phyloP scores from a whole-genome alignment of 1,284 basidiomycete species.

The Puccinia polysora region DNA sequence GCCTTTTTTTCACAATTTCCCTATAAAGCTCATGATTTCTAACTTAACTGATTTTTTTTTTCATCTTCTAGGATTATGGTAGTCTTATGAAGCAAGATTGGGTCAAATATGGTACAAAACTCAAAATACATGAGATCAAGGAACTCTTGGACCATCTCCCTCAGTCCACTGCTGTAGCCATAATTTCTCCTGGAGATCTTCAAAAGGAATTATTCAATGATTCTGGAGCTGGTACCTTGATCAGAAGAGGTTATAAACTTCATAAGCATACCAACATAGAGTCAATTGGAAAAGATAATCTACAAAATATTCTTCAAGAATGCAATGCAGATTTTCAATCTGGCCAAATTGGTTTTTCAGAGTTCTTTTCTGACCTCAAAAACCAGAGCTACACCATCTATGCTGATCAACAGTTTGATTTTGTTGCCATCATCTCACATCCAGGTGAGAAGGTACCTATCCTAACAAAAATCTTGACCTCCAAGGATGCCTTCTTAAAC shows the following conservation, averaged over 20 bases:
- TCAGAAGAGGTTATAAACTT: conserved; percentile 96
- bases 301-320: conserved; percentile 86
- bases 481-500: conserved; percentile 83
- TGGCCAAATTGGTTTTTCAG: too few species aligned
- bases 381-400: too few species aligned
- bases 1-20: too few species aligned
- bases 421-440: too few species aligned
- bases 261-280: conserved; percentile 81
- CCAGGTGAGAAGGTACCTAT: conserved; percentile 83
- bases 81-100: too few species aligned
- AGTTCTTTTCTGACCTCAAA: too few species aligned
- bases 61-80: too few species aligned
- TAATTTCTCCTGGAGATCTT: too few species aligned
- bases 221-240: too few species aligned
- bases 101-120: conserved; percentile 96
- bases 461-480: conserved; percentile 84
- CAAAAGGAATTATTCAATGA: too few species aligned
- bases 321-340: conserved; percentile 92
- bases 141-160: conserved; percentile 97
- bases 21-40: conserved; percentile 17
- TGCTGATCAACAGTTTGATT: too few species aligned
- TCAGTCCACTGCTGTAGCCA: too few species aligned
- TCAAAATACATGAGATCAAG: conserved; percentile 98
- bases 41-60: conserved; percentile 55
- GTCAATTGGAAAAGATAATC: conserved; percentile 79